Percentiles rank a stretch among this genome's conserved stretches.
These are phyloP conservation scores for Pichia kluyveri DNA, from an alignment of 805 yeast genomes.

Conservation along the genomic window DNA sequence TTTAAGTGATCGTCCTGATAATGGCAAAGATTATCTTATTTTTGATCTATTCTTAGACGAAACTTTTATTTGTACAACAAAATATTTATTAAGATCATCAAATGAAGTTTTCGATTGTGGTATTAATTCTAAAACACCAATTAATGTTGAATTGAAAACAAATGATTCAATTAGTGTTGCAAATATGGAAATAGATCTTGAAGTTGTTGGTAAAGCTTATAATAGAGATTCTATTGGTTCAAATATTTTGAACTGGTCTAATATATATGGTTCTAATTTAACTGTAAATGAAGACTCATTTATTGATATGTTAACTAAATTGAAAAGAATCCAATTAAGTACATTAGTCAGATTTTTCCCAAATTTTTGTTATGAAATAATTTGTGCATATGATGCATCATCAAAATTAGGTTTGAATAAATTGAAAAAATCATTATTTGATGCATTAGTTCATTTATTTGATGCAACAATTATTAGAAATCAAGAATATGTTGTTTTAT, in stretches of 20 bases:
- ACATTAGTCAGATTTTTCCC: conserved; percentile 54
- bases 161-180: conserved; percentile 36
- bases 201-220: conserved; percentile 60
- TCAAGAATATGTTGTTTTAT: conserved; percentile 50
- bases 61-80: conserved; percentile 49
- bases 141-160: conserved; percentile 32
- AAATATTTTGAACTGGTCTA: conserved; percentile 44
- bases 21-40: conserved; percentile 44
- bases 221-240: conserved; percentile 51
- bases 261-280: conserved; percentile 33
- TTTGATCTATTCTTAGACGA: conserved; percentile 59
- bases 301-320: conserved; percentile 35
- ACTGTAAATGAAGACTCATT: conserved; percentile 34
- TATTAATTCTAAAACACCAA: conserved; percentile 28
- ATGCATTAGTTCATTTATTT: conserved; percentile 49
- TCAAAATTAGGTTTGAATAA: conserved; percentile 11
- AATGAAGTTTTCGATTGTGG: conserved; percentile 27
- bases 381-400: conserved; percentile 23
- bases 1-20: conserved; percentile 26
- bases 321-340: conserved; percentile 44
- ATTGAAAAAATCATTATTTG: conserved; percentile 34
- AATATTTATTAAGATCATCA: conserved; percentile 30
- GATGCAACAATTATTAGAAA: conserved; percentile 59
- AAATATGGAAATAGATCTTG: conserved; percentile 42
- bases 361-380: conserved; percentile 36